Percentiles rank a stretch among this genome's conserved stretches.
phyloP scores from a whole-genome alignment of 352 stramenopile species.

The Globisporangium iwayamae region DNA sequence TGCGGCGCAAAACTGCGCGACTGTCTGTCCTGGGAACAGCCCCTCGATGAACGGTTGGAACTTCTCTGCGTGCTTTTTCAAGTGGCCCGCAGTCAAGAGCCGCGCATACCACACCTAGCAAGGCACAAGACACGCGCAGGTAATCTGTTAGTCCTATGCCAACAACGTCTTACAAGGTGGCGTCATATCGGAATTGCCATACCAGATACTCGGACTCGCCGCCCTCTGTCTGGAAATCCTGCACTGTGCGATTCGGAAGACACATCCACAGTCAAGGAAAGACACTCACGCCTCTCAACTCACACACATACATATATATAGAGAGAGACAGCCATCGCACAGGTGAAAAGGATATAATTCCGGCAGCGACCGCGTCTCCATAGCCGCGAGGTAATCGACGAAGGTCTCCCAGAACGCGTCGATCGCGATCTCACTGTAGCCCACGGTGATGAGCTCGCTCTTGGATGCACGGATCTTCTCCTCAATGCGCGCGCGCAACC shows the following conservation, averaged over 20 bases:
- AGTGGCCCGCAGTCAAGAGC: conserved; percentile 73
- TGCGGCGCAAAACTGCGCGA: conserved; percentile 82
- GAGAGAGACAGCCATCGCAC: conserved; percentile 13
- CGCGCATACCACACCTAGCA: conserved; percentile 83
- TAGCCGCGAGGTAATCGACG: conserved; percentile 82
- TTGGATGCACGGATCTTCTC: conserved; percentile 69
- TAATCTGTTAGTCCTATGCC: not conserved
- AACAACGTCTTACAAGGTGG: not conserved
- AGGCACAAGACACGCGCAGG: not conserved
- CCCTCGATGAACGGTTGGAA: conserved; percentile 91
- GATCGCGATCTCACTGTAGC: conserved; percentile 91
- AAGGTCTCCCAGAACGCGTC: conserved; percentile 94
- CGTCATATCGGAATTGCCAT: not conserved
- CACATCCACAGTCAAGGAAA: conserved; percentile 29
- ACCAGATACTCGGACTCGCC: conserved; percentile 84
- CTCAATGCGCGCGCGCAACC: conserved; percentile 40
- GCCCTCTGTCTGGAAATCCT: conserved; percentile 83
- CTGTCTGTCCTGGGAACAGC: conserved; percentile 65
- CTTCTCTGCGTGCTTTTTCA: conserved; percentile 85
- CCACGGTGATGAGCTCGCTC: conserved; percentile 66
- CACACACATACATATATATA: not conserved
- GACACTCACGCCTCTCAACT: conserved; percentile 10
- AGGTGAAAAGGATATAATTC: conserved; percentile 36
- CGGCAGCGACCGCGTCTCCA: conserved; percentile 66
- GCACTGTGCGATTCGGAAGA: conserved; percentile 39